Base-by-base conservation (phyloP, 352 stramenopile species). In the Phytophthora nicotianae region DNA sequence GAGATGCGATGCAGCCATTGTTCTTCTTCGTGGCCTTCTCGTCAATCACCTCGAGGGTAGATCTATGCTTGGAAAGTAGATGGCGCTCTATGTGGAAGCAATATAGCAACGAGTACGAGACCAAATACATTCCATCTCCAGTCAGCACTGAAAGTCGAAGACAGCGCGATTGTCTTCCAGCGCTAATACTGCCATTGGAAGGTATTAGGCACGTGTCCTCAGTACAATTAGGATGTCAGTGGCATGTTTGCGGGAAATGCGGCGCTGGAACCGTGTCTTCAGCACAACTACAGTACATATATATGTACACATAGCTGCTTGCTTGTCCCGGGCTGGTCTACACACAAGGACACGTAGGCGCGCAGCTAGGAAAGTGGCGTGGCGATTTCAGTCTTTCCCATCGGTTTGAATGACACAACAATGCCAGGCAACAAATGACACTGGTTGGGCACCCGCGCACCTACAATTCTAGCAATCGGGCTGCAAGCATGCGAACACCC, bases 1-100 rank as follows among this genome's bases (percentile, higher is more conserved):
- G 33, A 55, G 59, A 68, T 68, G 45, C 14, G 26, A 42, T 24
- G 37, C 59, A 3, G 33, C 21, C 43, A 48, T 67, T 16, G 20
- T 61, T 42, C 41, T 54, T 60, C 21, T 16, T 55, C 50, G 58
- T 54, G 29, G 1, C 3, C 17, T 40, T 7, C 24, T 29, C 4
- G 24, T 7, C 24, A 29, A 29, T 4, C 24, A 8, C 4, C 24
- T 29, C 24, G 24, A 29, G 4, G 24, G 7, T 29, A 29, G 4
- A 29, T 29, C 37, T 58, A 20, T 35, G n/a, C 20, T 53, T 10
- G 38, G 33, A 47, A 37, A 23, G 19, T 17, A 60, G 11, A 26
- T 38, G 19, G 41, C 47, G 10, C 11, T 48, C 38, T 45, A 17
- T 8, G 38, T 4, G 32, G 20, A 23, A 21, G 43, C 19, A 42